These are phyloP conservation scores for Umbellularia californica DNA, from an alignment of 164 flowering plant species.

Conservation along the genomic window DNA sequence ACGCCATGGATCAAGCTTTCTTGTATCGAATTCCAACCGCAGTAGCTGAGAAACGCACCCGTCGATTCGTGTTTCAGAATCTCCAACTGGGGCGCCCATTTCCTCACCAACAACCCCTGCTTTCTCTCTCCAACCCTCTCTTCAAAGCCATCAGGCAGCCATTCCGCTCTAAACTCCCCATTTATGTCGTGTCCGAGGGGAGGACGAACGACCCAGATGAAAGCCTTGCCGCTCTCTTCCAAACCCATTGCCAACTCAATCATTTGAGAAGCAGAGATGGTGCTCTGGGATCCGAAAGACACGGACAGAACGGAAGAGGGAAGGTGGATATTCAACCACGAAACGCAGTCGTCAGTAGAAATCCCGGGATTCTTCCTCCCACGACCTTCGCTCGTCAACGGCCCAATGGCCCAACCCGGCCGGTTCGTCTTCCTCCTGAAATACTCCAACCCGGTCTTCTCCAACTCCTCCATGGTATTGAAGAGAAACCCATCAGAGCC, in stretches of 20 bases:
- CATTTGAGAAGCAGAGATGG: slow-evolving; percentile 44
- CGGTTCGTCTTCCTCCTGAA: neutral
- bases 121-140: neutral
- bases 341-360: neutral
- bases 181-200: slow-evolving; percentile 20
- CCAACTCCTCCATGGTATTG: slow-evolving; percentile 14
- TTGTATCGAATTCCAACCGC: slow-evolving; percentile 20
- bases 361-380: slow-evolving; percentile 5
- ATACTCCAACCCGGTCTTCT: slow-evolving; percentile 3
- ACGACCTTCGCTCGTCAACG: neutral
- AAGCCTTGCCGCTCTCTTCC: slow-evolving; percentile 36
- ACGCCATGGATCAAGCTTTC: slow-evolving; percentile 17
- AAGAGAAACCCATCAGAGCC: slow-evolving; percentile 8
- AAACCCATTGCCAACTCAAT: slow-evolving; percentile 47
- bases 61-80: slow-evolving; percentile 14
- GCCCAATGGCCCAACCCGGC: slow-evolving; percentile 16
- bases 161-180: slow-evolving; percentile 17
- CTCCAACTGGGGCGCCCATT: slow-evolving; percentile 11
- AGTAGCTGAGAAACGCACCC: slow-evolving; percentile 17
- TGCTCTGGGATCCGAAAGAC: slow-evolving; percentile 55
- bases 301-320: slow-evolving; percentile 46
- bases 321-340: slow-evolving; percentile 42
- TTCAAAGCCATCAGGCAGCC: slow-evolving; percentile 16
- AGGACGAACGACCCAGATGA: slow-evolving; percentile 36
- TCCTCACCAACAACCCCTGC: slow-evolving; percentile 1